Evolutionary conservation across 108 stramenopile genomes (phyloP).

Genomic region (Aurantiochytrium sp.): DNA sequence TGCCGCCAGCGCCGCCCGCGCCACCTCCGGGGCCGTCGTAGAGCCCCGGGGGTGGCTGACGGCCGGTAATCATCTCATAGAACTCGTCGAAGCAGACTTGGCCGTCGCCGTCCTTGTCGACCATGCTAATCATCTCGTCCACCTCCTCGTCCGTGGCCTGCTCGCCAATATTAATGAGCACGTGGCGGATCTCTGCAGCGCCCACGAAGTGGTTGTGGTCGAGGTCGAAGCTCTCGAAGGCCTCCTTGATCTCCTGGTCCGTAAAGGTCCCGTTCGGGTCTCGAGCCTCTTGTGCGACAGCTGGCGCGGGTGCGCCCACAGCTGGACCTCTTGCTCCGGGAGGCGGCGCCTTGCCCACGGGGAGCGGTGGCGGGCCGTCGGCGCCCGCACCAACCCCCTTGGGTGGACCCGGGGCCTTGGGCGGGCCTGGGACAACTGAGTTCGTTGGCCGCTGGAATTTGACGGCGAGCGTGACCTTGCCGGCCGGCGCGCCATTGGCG

Average conservation of each 20-base stretch:
- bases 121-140: conserved; percentile 78
- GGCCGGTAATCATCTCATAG: conserved; percentile 71
- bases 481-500: conserved; percentile 60
- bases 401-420: background rate
- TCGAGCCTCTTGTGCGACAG: conserved; percentile 34
- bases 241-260: conserved; percentile 74
- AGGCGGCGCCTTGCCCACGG: background rate
- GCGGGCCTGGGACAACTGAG: conserved; percentile 27
- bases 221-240: conserved; percentile 69
- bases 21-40: conserved; percentile 43
- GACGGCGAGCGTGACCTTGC: conserved; percentile 60
- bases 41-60: conserved; percentile 62
- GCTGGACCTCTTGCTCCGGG: background rate
- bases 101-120: conserved; percentile 70
- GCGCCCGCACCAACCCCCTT: background rate
- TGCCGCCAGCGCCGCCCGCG: conserved; percentile 27
- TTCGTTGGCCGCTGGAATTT: conserved; percentile 62
- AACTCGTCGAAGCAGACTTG: conserved; percentile 74
- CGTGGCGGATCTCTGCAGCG: conserved; percentile 70
- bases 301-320: background rate
- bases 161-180: conserved; percentile 72
- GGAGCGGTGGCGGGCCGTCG: background rate
- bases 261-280: conserved; percentile 72
- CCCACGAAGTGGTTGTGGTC: conserved; percentile 76
- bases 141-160: conserved; percentile 73